Conservation (phyloP, 305 asterid genomes). For the Fraxinus platypoda region DNA sequence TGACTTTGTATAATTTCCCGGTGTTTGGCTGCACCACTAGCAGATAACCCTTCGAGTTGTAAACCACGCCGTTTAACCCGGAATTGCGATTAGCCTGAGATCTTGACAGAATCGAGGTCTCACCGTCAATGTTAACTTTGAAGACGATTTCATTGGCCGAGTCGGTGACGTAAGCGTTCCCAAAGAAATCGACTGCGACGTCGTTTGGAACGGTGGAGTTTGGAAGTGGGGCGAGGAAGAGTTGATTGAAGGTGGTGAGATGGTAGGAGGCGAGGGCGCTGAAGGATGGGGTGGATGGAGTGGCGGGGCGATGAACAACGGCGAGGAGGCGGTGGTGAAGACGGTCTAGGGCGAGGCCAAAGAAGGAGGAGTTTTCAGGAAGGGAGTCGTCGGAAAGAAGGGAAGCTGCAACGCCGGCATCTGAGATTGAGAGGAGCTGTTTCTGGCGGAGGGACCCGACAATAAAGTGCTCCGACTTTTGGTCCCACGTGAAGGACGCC, state of each 20-base stretch:
- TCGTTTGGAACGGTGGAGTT: constrained; percentile 45
- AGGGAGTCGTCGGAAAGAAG: constrained; percentile 54
- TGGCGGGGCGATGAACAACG: constrained; percentile 48
- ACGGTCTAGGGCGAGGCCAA: constrained; percentile 63
- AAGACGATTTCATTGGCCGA: constrained; percentile 58
- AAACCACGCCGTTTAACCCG: constrained; percentile 73
- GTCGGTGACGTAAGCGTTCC: constrained; percentile 74
- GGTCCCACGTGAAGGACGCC: constrained; percentile 75
- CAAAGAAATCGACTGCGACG: constrained; percentile 65
- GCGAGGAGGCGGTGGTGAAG: constrained; percentile 65
- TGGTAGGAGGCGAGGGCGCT: constrained; percentile 68
- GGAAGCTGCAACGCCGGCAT: constrained; percentile 65
- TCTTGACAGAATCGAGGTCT: constrained; percentile 47
- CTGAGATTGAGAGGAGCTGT: constrained; percentile 62
- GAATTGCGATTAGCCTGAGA: constrained; percentile 34
- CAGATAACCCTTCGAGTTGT: constrained; percentile 59
- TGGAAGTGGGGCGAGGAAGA: constrained; percentile 51
- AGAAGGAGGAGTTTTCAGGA: constrained; percentile 49
- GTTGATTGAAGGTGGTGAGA: constrained; percentile 43
- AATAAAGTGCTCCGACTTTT: constrained; percentile 69
- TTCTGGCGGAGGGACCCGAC: constrained; percentile 60
- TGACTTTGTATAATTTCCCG: constrained; percentile 62
- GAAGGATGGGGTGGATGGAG: constrained; percentile 25
- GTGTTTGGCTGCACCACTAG: constrained; percentile 67
- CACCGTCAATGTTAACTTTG: constrained; percentile 63